Evolutionary conservation across 257 asterid species (phyloP), one percentile per base, ranked within the genome.

Genomic region (Eucommia ulmoides): DNA sequence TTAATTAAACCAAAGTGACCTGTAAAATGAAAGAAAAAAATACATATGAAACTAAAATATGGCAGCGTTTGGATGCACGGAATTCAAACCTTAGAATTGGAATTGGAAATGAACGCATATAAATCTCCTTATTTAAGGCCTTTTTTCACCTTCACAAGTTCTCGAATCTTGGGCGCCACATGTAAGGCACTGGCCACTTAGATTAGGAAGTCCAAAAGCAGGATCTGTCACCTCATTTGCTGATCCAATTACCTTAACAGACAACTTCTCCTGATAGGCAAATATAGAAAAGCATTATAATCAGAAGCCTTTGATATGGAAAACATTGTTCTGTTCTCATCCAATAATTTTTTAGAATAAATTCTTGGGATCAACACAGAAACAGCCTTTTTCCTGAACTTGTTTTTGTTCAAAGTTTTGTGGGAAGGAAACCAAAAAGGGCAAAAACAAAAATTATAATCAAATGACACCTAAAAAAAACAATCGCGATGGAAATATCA

Each of bases 1-100:
- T 79, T 68, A 66, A 91, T 75, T 58, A 83, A 46, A 25, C 99
- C 99, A 67, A 81, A 91, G 71, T 91, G 99, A 42, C 99, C 99
- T 91, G 94, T 64, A 77, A 72, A 62, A 59, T 22, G 17, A 38
- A 33, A 41, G 41, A 54, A 47, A 10, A 38, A 49, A 51, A 29
- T 52, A 12, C 35, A 53, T 49, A 54, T 62, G 41, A 38, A 49
- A 53, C 61, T 23, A 53, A 45, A 58, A 42, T 51, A 49, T 55
- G 55, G 66, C n/a, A 19, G 19, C 4, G 55, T 49, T 51, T 53
- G n/a, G n/a, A n/a, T n/a, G n/a, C n/a, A n/a, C n/a, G n/a, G n/a
- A n/a, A n/a, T n/a, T n/a, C n/a, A n/a, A n/a, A n/a, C n/a, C n/a
- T n/a, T n/a, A n/a, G n/a, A n/a, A n/a, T n/a, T n/a, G n/a, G n/a